These are phyloP conservation scores for Coemansia sp. DNA, from an alignment of 192 early-diverging fungal genomes.

Conservation along the genomic window DNA sequence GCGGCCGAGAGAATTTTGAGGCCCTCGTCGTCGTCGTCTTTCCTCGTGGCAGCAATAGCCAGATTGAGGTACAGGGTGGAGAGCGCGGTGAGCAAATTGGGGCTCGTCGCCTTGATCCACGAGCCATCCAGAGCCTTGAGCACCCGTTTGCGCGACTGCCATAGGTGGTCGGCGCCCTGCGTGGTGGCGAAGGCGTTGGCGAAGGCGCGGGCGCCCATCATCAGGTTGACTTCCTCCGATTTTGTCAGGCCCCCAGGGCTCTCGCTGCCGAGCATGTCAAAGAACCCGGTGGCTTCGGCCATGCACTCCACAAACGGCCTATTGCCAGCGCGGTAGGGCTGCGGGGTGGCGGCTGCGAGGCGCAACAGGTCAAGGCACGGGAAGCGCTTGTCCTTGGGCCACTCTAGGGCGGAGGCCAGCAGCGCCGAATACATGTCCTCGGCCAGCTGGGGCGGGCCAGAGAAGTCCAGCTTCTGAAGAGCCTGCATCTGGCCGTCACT, in stretches of 20 bases:
- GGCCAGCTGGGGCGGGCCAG: slow-evolving; percentile 30
- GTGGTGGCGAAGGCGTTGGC: slow-evolving; percentile 69
- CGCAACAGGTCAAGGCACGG: slow-evolving; percentile 86
- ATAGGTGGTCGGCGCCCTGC: slow-evolving; percentile 42
- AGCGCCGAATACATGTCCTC: slow-evolving; percentile 51
- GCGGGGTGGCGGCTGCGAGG: slow-evolving; percentile 58
- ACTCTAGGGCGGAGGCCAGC: slow-evolving; percentile 57
- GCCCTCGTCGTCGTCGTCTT: slow-evolving; percentile 37
- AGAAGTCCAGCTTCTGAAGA: slow-evolving; percentile 5
- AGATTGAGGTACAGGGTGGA: slow-evolving; percentile 33
- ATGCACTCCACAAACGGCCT: slow-evolving; percentile 50
- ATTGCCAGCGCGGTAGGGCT: slow-evolving; percentile 28
- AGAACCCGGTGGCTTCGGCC: slow-evolving; percentile 25
- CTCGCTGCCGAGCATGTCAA: slow-evolving; percentile 18
- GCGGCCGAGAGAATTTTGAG: slow-evolving; percentile 31
- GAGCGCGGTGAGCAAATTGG: slow-evolving; percentile 32
- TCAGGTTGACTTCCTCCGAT: slow-evolving; percentile 66
- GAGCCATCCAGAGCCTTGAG: slow-evolving; percentile 29
- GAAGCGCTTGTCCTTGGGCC: slow-evolving; percentile 72
- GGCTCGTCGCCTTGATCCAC: slow-evolving; percentile 23
- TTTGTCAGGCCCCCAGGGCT: slow-evolving; percentile 16
- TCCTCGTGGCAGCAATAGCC: slow-evolving; percentile 22
- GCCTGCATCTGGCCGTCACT: slow-evolving; percentile 16
- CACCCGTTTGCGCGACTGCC: slow-evolving; percentile 30
- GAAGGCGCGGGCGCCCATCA: slow-evolving; percentile 71